A percentile compares a stretch with the other conserved stretches of the same genome.
phyloP scores from a whole-genome alignment of 805 yeast species.

The Ogataea philodendri region DNA sequence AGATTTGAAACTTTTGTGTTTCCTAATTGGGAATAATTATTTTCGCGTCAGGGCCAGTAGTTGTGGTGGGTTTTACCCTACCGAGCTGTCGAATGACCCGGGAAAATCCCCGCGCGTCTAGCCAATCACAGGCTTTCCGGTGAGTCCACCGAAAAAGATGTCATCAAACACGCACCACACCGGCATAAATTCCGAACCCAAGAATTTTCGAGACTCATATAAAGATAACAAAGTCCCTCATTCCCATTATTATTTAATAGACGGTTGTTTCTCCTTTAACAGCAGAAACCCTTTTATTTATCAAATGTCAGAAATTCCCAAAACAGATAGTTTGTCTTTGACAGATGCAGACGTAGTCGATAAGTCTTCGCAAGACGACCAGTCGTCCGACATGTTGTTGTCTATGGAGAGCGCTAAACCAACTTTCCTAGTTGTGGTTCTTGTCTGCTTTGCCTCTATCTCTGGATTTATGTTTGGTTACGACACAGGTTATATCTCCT shows the following conservation, averaged over 20 bases:
- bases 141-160: conserved; percentile 3
- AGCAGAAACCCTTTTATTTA: conserved; percentile 1
- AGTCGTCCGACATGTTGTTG: conserved; percentile 6
- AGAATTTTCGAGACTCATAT: conserved; percentile 15
- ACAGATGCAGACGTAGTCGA: conserved; percentile 8
- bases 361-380: conserved; percentile 8
- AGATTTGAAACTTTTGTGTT: conserved; percentile 11
- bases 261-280: neutral
- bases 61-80: conserved; percentile 3
- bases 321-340: conserved; percentile 2
- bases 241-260: neutral
- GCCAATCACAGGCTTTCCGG: conserved; percentile 13
- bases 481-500: conserved; percentile 95
- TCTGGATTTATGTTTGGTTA: conserved; percentile 98
- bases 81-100: neutral
- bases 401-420: conserved; percentile 48
- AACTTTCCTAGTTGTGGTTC: conserved; percentile 59
- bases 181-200: conserved; percentile 18
- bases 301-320: neutral
- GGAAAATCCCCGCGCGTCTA: conserved; percentile 1
- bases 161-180: conserved; percentile 4
- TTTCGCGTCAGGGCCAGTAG: conserved; percentile 7
- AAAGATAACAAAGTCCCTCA: conserved; percentile 3
- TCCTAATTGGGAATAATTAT: conserved; percentile 11
- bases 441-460: conserved; percentile 78